Evolutionary conservation across 2,329 filamentous ascomycete species (phyloP), one percentile per base, ranked within the genome.

Genomic region (Aspergillus calidoustus): DNA sequence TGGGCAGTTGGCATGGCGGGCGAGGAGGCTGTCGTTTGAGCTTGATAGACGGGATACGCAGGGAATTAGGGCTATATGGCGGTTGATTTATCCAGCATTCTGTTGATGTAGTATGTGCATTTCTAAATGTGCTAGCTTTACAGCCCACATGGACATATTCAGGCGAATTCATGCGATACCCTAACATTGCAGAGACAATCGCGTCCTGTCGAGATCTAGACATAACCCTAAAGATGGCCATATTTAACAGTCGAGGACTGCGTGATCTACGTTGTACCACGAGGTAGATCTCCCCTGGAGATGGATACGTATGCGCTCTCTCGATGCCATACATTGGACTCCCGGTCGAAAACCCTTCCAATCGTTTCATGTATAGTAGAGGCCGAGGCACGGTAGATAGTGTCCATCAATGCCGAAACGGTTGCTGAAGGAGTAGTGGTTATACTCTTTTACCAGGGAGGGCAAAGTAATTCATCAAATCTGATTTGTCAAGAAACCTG

Each of bases 1-100:
- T 54, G 57, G 50, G 22, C 41, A 48, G 49, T 53, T 38, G 50
- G 34, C 30, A 23, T 38, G 28, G 49, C 43, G 31, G 23, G 38
- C 38, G 19, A 41, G 28, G 23, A n/a, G 28, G 34, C 30, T 8
- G 43, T 19, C n/a, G 44, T 22, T 17, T 19, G n/a, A 13, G 19
- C 22, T 44, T 25, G 25, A 30, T 44, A 41, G 23, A 28, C 41
- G 30, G 28, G 49, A 53, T 31, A 28, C 19, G n/a, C 25, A 47
- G 17, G 30, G 30, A 8, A n/a, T 23, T 15, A 38, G 30, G 13
- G 25, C n/a, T 53, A 17, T 30, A 41, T 53, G n/a, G 19, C 30
- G 34, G 34, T 53, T 51, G 46, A 25, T 15, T 47, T 41, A 28
- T 28, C 25, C 13, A 13, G 15, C 34, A 41, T 41, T 41, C 34